Evolutionary conservation across 306 rosid species (phyloP).

Genomic region (Cicer chorassanicum): DNA sequence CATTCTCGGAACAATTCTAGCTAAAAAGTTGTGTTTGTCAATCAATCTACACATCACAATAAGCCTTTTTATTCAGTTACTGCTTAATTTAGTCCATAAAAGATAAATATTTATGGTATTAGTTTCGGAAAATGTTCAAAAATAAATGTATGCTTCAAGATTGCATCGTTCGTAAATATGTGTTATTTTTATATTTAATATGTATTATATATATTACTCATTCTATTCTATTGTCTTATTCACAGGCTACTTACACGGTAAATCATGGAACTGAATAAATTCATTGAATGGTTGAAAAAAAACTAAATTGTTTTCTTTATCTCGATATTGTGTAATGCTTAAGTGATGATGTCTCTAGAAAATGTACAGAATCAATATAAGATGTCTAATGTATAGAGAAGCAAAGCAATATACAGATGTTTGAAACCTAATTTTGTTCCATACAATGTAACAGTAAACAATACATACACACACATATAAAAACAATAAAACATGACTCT

Average conservation of each 20-base stretch:
- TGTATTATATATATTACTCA: background rate
- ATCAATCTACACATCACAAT: slow-evolving; percentile 18
- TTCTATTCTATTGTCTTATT: background rate
- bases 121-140: background rate
- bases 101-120: background rate
- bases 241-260: background rate
- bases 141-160: background rate
- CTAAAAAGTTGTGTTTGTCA: background rate
- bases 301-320: background rate
- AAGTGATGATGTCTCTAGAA: background rate
- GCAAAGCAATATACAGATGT: background rate
- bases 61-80: background rate
- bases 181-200: background rate
- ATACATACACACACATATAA: background rate
- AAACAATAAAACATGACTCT: background rate
- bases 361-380: background rate
- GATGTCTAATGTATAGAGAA: background rate
- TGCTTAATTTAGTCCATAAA: background rate
- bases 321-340: background rate
- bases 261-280: background rate
- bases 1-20: background rate
- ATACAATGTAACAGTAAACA: background rate
- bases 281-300: background rate
- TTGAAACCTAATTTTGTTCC: background rate
- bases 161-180: background rate